These are phyloP conservation scores for Closterium sp. DNA, from an alignment of 139 green algal species.

Conservation along the genomic window DNA sequence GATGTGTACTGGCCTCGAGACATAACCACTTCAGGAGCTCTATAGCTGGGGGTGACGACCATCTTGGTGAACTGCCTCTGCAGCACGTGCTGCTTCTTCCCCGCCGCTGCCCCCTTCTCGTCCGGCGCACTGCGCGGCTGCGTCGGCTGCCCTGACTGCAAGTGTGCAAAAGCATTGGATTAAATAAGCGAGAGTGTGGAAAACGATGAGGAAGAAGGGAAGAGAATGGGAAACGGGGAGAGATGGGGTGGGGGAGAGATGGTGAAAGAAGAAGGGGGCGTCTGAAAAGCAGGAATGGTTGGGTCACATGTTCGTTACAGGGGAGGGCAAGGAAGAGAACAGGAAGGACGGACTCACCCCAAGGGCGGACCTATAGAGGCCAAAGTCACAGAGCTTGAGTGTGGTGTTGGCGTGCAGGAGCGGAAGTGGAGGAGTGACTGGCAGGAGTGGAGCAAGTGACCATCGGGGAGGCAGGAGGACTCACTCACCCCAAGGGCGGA, in stretches of 20 bases:
- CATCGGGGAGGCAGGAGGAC: background rate
- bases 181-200: background rate
- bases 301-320: too few species aligned
- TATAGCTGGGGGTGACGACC: slow-evolving; percentile 51
- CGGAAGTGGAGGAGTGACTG: background rate
- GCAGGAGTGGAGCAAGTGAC: background rate
- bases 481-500: slow-evolving; percentile 44
- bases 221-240: background rate
- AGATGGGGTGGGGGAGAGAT: background rate
- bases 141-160: background rate
- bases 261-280: background rate
- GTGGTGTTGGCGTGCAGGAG: background rate
- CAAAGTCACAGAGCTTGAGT: slow-evolving; percentile 52
- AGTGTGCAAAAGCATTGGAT: background rate
- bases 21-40: slow-evolving; percentile 51
- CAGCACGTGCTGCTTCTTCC: background rate
- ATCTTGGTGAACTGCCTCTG: slow-evolving; percentile 45
- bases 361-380: slow-evolving; percentile 46
- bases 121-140: background rate
- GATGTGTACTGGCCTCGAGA: slow-evolving; percentile 47
- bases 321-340: too few species aligned
- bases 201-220: background rate
- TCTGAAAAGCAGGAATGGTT: too few species aligned
- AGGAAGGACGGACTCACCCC: slow-evolving; percentile 16
- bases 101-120: background rate